These are phyloP conservation scores for Candida chilensis DNA, from an alignment of 805 yeast species.

Conservation along the genomic window DNA sequence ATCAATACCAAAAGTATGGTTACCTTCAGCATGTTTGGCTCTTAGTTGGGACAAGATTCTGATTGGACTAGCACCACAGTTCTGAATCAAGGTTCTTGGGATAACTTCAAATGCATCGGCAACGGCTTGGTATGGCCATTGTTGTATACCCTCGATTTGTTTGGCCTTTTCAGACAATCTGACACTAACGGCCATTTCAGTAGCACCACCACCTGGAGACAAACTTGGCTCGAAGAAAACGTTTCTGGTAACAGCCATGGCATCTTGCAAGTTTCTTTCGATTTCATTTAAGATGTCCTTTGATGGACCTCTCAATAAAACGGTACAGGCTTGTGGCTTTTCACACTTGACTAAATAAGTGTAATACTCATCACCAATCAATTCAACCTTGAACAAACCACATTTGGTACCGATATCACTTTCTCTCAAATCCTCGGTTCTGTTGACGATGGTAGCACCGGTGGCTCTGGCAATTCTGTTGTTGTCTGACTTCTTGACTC, in stretches of 20 bases:
- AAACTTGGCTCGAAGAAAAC: slow-evolving; percentile 90
- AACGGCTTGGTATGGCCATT: slow-evolving; percentile 98
- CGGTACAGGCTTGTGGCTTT: slow-evolving; percentile 89
- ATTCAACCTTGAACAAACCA: slow-evolving; percentile 86
- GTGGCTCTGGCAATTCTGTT: slow-evolving; percentile 95
- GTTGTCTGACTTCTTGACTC: slow-evolving; percentile 92
- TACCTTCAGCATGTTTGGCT: slow-evolving; percentile 93
- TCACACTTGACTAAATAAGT: slow-evolving; percentile 74
- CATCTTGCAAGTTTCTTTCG: slow-evolving; percentile 95
- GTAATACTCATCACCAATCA: slow-evolving; percentile 96
- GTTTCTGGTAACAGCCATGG: slow-evolving; percentile 95
- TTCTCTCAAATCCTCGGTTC: slow-evolving; percentile 91
- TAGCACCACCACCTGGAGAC: slow-evolving; percentile 99
- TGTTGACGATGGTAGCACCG: slow-evolving; percentile 94
- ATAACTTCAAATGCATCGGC: slow-evolving; percentile 98
- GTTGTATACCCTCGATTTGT: slow-evolving; percentile 87
- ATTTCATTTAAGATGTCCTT: slow-evolving; percentile 94
- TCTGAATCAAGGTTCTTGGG: slow-evolving; percentile 94
- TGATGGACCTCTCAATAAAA: slow-evolving; percentile 90
- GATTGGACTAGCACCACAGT: slow-evolving; percentile 96
- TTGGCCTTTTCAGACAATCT: slow-evolving; percentile 84
- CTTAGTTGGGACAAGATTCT: slow-evolving; percentile 82
- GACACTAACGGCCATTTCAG: slow-evolving; percentile 97
- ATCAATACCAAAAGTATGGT: slow-evolving; percentile 80
- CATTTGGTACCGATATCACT: slow-evolving; percentile 83